These are phyloP conservation scores for Talaromyces ruber DNA, from an alignment of 495 filamentous ascomycete species.

Conservation along the genomic window DNA sequence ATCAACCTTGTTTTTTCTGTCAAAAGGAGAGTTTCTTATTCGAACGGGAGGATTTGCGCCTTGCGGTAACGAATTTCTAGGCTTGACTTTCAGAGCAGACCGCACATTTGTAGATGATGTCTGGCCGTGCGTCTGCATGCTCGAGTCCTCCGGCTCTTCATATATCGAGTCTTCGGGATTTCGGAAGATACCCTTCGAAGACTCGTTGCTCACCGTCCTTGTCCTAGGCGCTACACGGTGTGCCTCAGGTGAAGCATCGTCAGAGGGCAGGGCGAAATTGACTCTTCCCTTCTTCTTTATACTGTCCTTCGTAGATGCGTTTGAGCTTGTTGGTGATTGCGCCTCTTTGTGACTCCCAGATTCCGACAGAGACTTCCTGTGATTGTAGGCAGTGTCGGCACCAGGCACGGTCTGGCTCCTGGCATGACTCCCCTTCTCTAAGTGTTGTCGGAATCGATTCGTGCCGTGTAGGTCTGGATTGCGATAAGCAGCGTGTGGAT, in stretches of 20 bases:
- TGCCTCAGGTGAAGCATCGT: constrained; percentile 11
- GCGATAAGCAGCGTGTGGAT: constrained; percentile 51
- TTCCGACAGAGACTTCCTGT: constrained; percentile 7
- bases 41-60: constrained; percentile 32
- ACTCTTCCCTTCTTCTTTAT: constrained; percentile 31
- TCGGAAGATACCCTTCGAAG: constrained; percentile 35
- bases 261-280: constrained; percentile 30
- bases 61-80: constrained; percentile 50
- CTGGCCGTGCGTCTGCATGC: constrained; percentile 20
- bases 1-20: constrained; percentile 54
- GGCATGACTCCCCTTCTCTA: constrained; percentile 58
- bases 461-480: constrained; percentile 28
- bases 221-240: constrained; percentile 16
- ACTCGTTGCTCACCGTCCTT: constrained; percentile 29
- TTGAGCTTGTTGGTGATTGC: neutral
- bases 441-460: constrained; percentile 16
- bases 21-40: constrained; percentile 35
- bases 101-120: constrained; percentile 31
- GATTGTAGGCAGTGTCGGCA: constrained; percentile 21
- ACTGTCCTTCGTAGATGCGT: neutral
- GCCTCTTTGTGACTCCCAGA: constrained; percentile 5
- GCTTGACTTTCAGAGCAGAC: constrained; percentile 42
- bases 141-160: constrained; percentile 60
- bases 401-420: constrained; percentile 49
- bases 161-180: constrained; percentile 77